phyloP scores from a whole-genome alignment of 192 early-diverging fungal genomes.

The Rhizophagus prolifer region DNA sequence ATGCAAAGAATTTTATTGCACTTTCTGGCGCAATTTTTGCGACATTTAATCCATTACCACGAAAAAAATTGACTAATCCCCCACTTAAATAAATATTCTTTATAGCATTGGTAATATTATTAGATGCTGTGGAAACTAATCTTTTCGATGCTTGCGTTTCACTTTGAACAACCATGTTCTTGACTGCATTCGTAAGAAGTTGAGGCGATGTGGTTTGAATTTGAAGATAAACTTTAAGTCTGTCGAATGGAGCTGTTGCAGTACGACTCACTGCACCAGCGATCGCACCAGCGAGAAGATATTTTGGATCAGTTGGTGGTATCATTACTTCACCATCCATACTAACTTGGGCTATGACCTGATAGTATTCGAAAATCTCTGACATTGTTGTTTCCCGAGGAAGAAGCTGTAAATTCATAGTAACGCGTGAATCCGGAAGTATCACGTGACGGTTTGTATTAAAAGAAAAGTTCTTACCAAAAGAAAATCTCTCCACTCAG shows the following conservation, averaged over 20 bases:
- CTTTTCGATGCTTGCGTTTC: not conserved
- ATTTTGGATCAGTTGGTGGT: slow-evolving; percentile 57
- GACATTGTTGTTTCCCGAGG: slow-evolving; percentile 60
- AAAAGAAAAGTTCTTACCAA: slow-evolving; percentile 40
- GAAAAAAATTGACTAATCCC: slow-evolving; percentile 66
- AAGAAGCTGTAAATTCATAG: slow-evolving; percentile 42
- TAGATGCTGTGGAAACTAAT: not conserved
- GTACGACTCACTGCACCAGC: slow-evolving; percentile 73
- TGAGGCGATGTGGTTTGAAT: slow-evolving; percentile 27
- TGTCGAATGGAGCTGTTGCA: slow-evolving; percentile 70
- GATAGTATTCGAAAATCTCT: slow-evolving; percentile 64
- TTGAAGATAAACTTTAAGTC: slow-evolving; percentile 61
- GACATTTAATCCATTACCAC: slow-evolving; percentile 77
- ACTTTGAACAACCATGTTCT: not conserved
- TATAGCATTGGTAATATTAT: slow-evolving; percentile 36
- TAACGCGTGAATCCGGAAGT: not conserved
- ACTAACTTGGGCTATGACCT: slow-evolving; percentile 59
- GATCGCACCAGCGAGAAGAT: slow-evolving; percentile 68
- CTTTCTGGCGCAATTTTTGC: slow-evolving; percentile 78
- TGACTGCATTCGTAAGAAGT: slow-evolving; percentile 30
- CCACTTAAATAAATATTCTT: slow-evolving; percentile 62
- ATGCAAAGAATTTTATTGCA: slow-evolving; percentile 74
- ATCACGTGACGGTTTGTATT: not conserved
- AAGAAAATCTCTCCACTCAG: slow-evolving; percentile 67
- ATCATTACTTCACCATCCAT: slow-evolving; percentile 67